Conservation (phyloP, 495 filamentous ascomycete species). For the Peziza echinospora region DNA sequence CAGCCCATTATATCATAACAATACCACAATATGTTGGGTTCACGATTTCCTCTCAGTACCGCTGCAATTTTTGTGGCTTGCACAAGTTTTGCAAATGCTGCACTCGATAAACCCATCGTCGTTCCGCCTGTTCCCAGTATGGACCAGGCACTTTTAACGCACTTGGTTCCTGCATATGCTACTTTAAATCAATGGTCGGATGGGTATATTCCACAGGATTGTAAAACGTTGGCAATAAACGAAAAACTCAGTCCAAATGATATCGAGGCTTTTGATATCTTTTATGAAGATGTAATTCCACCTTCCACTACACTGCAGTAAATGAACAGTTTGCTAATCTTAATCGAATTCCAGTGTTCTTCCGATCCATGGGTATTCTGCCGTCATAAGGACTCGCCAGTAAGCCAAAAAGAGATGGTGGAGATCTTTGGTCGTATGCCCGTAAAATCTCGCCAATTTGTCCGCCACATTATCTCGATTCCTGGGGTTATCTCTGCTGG, state of each 20-base stretch:
- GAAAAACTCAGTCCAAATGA: not conserved
- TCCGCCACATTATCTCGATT: not conserved
- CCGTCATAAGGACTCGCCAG: conserved; percentile 6
- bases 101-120: not conserved
- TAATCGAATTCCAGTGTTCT: no score
- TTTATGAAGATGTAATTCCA: conserved; percentile 1
- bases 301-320: no score
- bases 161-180: not conserved
- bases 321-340: no score
- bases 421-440: not conserved
- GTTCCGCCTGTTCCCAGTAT: not conserved
- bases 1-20: no score
- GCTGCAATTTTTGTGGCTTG: no score
- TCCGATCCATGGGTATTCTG: conserved; percentile 2
- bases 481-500: not conserved
- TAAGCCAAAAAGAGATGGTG: not conserved
- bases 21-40: no score
- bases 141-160: not conserved
- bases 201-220: not conserved
- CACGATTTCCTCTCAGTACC: no score
- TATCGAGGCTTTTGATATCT: not conserved
- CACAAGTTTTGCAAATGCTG: not conserved
- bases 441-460: not conserved
- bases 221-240: not conserved
- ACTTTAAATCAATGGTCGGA: not conserved